These are phyloP conservation scores for Lactifluus piperatus DNA, from an alignment of 768 basidiomycete genomes.

Conservation along the genomic window DNA sequence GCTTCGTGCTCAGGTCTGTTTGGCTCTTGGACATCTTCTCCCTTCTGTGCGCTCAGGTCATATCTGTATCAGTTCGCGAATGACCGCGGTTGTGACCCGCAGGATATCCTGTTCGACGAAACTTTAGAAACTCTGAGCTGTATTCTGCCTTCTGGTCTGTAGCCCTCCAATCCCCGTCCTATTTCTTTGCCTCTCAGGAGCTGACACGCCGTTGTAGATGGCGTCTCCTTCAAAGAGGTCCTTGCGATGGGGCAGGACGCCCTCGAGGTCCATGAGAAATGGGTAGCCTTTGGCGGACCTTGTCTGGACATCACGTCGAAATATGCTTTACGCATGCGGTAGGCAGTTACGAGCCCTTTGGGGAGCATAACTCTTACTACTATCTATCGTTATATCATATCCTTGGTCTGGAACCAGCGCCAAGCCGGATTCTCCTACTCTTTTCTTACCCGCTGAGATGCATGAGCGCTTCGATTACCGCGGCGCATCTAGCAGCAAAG, in stretches of 20 bases:
- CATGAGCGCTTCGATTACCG: slow-evolving; percentile 15
- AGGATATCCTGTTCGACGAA: slow-evolving; percentile 30
- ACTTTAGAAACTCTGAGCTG: slow-evolving; percentile 32
- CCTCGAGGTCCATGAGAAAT: background rate
- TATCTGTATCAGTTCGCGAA: background rate
- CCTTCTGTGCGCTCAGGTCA: background rate
- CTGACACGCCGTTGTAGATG: slow-evolving; percentile 2
- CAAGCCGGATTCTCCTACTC: background rate
- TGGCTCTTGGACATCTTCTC: background rate
- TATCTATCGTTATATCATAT: background rate
- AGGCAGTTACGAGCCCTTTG: slow-evolving; percentile 3
- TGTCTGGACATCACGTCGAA: slow-evolving; percentile 15
- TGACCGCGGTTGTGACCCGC: slow-evolving; percentile 18
- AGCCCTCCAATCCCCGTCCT: background rate
- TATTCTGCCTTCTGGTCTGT: slow-evolving; percentile 35
- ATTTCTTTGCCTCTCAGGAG: background rate
- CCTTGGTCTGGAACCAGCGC: slow-evolving; percentile 2
- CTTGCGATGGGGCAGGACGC: background rate
- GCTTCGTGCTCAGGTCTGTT: slow-evolving; percentile 17
- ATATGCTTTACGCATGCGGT: slow-evolving; percentile 7
- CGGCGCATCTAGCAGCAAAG: slow-evolving; percentile 3
- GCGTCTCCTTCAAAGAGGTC: background rate
- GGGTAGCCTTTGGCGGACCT: background rate
- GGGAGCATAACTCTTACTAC: slow-evolving; percentile 2
- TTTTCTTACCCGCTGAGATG: slow-evolving; percentile 7